phyloP scores from a whole-genome alignment of 768 basidiomycete species.

The Auricularia sp. region DNA sequence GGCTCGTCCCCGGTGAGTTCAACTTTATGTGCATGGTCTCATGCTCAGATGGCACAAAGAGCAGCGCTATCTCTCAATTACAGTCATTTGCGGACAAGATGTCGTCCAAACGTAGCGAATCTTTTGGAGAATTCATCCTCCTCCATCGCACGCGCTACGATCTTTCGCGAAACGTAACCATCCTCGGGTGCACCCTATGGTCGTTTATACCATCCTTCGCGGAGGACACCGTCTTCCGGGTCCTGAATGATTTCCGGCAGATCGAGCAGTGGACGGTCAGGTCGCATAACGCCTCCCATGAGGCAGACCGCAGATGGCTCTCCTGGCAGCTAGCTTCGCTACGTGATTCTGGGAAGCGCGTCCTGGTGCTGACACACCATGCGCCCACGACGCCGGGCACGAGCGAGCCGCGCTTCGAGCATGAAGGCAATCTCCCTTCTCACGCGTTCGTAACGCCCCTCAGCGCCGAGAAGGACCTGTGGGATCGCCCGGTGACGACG shows the following conservation, averaged over 20 bases:
- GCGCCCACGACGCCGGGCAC: slow-evolving; percentile 29
- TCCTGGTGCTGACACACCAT: slow-evolving; percentile 32
- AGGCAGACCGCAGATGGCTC: slow-evolving; percentile 24
- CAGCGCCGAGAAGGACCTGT: neutral
- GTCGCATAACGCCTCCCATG: slow-evolving; percentile 18
- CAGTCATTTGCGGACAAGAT: slow-evolving; percentile 7
- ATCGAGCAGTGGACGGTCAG: slow-evolving; percentile 20
- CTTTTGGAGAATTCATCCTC: slow-evolving; percentile 21
- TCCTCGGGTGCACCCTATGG: slow-evolving; percentile 35
- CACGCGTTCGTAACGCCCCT: neutral
- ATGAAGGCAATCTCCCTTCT: neutral
- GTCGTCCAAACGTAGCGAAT: neutral
- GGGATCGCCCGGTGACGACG: slow-evolving; percentile 2
- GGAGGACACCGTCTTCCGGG: slow-evolving; percentile 16
- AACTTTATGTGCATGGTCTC: neutral
- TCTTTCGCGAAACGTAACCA: slow-evolving; percentile 20
- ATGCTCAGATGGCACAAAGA: neutral
- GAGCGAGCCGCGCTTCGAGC: slow-evolving; percentile 16
- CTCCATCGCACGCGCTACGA: slow-evolving; percentile 26
- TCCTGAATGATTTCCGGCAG: slow-evolving; percentile 25
- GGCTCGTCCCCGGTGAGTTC: slow-evolving; percentile 2
- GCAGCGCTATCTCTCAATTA: slow-evolving; percentile 5
- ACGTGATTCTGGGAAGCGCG: slow-evolving; percentile 16
- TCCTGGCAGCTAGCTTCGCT: slow-evolving; percentile 16
- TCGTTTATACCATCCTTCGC: slow-evolving; percentile 20